These are phyloP conservation scores for Arthrinium phaeospermum DNA, from an alignment of 2,329 filamentous ascomycete genomes.

Conservation along the genomic window DNA sequence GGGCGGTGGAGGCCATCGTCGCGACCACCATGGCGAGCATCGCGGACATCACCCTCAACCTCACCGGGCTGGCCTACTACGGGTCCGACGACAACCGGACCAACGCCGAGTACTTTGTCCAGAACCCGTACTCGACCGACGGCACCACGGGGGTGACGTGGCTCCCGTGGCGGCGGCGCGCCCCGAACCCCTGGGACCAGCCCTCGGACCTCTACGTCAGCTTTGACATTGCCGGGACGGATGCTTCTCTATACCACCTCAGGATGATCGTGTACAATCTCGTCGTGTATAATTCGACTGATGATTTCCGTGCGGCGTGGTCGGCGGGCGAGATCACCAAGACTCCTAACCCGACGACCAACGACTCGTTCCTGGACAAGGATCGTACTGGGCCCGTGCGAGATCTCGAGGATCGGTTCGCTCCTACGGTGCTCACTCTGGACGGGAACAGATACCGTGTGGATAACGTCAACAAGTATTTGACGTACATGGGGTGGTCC, in stretches of 20 bases:
- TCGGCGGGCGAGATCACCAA: not conserved
- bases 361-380: not conserved
- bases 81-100: not conserved
- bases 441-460: not conserved
- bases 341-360: not conserved
- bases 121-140: slow-evolving; percentile 4
- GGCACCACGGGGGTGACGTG: not conserved
- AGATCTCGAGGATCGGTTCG: not conserved
- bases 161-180: not conserved
- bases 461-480: not conserved
- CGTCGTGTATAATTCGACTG: not conserved
- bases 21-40: not conserved
- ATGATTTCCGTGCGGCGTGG: not conserved
- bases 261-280: not conserved
- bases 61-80: not conserved
- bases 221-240: not conserved
- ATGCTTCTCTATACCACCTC: not conserved
- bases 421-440: not conserved
- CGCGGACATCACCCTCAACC: not conserved
- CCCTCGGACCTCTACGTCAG: not conserved
- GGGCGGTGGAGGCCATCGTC: not conserved
- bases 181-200: not conserved
- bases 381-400: not conserved
- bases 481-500: not conserved
- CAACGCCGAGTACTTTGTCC: not conserved